Evolutionary conservation across 2,329 filamentous ascomycete genomes (phyloP), one percentile per base, ranked within the genome.

Genomic region (Penicillium sp.): DNA sequence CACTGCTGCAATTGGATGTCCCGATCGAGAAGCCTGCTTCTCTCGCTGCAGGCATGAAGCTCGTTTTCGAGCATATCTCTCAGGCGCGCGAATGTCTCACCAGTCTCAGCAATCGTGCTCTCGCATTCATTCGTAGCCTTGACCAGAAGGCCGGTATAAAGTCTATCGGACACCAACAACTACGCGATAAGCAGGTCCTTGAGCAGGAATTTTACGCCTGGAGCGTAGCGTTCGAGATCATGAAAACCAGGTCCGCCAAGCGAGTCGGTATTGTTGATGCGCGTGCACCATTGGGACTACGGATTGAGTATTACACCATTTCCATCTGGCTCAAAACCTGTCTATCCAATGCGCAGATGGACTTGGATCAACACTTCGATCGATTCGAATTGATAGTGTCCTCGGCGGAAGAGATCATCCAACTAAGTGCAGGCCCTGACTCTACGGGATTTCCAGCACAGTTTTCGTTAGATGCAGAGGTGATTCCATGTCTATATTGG

Each of bases 401-500:
- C 3, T 31, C 32, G 15, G 37, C 41, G 1, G 44, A 45, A 26
- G 22, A 48, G 15, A 26, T 54, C 1, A 15, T 48, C 12, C 9
- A 30, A 2, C 28, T 47, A 6, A 42, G 30, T 4, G 18, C 25
- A 6, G 16, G 15, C 6, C 12, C 28, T 9, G 23, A 36, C 17
- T 16, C 20, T 4, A 31, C 22, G 11, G 1, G 26, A 3, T 9
- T 33, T 6, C 10, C 31, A 6, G 20, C 39, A 7, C 23, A 16
- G 0, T 55, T 54, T 25, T 32, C 38, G 1, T 37, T 65, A 30
- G 57, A 63, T 33, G 50, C 54, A 11, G 59, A 56, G 7, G 41
- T 65, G 6, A 49, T 61, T 4, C 51, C 56, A 13, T 52, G 60
- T 2, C 43, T 65, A 4, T 64, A 61, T 47, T 59, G 55, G 37